Base-by-base conservation (phyloP, 2,329 filamentous ascomycete species). In the Coleophoma cylindrospora region DNA sequence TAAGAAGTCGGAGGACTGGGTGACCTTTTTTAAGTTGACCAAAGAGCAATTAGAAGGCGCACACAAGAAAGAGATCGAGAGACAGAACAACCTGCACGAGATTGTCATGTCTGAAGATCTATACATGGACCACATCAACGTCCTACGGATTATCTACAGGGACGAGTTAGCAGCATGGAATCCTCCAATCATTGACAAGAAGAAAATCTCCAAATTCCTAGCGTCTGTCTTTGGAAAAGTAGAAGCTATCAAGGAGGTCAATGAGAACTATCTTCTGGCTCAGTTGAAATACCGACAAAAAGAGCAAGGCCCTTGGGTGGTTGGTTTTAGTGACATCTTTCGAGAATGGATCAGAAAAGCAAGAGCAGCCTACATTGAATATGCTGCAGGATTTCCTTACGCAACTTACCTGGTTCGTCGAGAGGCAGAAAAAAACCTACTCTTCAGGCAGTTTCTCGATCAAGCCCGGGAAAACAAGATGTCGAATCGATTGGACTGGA, bases 321-420 rank as follows among this genome's bases (percentile, higher is more conserved):
- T 81, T 12, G 94, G 94, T 3, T 96, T 96, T 70, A 96, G 91
- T 65, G 94, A 97, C 63, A 89, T 99, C 45, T 97, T 99, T 74
- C 79, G 94, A 51, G 94, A 99, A 70, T 99, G 94, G 94, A 96
- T 97, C 54, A 83, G 94, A 55, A 97, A 96, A 68, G 94, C 94
- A 33, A 90, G 86, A 67, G 74, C 79, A 2, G 86, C 89, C 11
- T 99, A 97, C 65, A 84, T 96, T 53, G 91, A 95, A 51, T 99
- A 97, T 67, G 92, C 92, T 37, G 85, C 87, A 1, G 84, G 84
- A 0, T 97, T 94, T 59, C 92, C 92, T 0, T 83, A 86, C 51
- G 92, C 94, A 1, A 85, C 84, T 36, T 91, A 89, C 64, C 74
- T 91, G 48, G 83, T 99, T 15, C 86, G 91, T 48, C 87, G 87